Conservation (phyloP, 805 yeast species). For the Myxozyma kluyveri region DNA sequence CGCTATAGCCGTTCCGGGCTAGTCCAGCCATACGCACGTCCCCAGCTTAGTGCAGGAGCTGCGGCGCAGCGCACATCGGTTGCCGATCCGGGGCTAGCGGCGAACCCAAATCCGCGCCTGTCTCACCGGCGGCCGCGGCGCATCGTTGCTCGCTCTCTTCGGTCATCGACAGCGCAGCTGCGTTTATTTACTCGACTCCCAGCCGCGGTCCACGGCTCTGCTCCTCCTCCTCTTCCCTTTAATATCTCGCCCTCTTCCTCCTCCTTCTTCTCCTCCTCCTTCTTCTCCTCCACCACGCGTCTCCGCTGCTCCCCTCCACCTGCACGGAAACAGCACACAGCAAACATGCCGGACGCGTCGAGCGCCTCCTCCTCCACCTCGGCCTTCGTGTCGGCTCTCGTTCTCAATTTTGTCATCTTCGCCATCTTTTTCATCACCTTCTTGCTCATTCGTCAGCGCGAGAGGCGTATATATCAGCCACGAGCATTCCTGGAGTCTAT, state of each 20-base stretch:
- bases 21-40: too few relatives aligned
- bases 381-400: conserved; percentile 69
- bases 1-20: too few relatives aligned
- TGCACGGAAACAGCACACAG: neutral
- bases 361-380: conserved; percentile 56
- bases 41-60: too few relatives aligned
- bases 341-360: conserved; percentile 7
- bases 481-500: conserved; percentile 64
- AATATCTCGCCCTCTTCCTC: neutral
- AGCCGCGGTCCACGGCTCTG: neutral
- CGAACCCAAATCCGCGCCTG: too few relatives aligned
- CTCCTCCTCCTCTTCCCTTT: neutral
- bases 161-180: too few relatives aligned
- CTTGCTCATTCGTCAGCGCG: conserved; percentile 60
- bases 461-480: conserved; percentile 79
- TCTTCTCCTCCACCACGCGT: too few relatives aligned
- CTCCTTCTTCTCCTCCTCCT: neutral
- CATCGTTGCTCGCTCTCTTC: too few relatives aligned
- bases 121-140: too few relatives aligned
- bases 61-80: too few relatives aligned
- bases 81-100: too few relatives aligned
- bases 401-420: conserved; percentile 65
- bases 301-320: neutral
- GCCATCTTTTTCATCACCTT: conserved; percentile 61
- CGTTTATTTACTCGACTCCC: neutral